Evolutionary conservation across 108 stramenopile species (phyloP), one percentile per base, ranked within the genome.

Genomic region (Seminavis robusta): DNA sequence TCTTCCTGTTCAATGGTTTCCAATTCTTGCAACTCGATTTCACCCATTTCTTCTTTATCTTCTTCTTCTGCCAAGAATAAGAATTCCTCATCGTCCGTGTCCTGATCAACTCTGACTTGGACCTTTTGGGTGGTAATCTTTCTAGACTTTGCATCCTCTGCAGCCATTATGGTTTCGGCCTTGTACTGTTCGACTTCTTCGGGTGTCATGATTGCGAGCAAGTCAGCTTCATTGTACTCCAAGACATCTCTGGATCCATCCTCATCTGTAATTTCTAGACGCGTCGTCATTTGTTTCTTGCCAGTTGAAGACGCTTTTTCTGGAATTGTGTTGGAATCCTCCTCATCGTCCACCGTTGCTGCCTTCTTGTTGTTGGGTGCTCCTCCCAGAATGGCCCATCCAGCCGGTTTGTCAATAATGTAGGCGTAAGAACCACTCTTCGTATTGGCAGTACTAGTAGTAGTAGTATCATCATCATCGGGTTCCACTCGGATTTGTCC

Each of bases 361-460:
- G 1, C 43, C 13, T 30, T 33, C 39, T 36, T 26, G 21, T 29
- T 42, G 30, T 36, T 50, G 9, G 25, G 34, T 27, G 38, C 19
- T 11, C 76, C 66, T 26, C 83, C 88, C 41, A 90, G 38, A 41
- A 90, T 86, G 33, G 79, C 51, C 88, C 88, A 90, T 53, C 88
- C 88, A 1, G 63, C 69, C 15, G 88, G 88, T 53, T 90, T 90
- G 26, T 86, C 69, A 44, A 90, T 55, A 10, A 90, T 31, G 63
- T 86, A 90, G n/a, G 88, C 88, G 65, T 65, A 84, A 33, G 67
- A 39, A 30, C 52, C 54, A 43, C 56, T 64, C 34, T 55, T 63
- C n/a, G n/a, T n/a, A n/a, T n/a, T n/a, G 19, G 74, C 67, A 16
- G 72, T 58, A 45, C 45, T 76, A 33, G 45, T 34, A n/a, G 47